Conservation (phyloP, 1,284 basidiomycete species). For the Sutorius eximius region DNA sequence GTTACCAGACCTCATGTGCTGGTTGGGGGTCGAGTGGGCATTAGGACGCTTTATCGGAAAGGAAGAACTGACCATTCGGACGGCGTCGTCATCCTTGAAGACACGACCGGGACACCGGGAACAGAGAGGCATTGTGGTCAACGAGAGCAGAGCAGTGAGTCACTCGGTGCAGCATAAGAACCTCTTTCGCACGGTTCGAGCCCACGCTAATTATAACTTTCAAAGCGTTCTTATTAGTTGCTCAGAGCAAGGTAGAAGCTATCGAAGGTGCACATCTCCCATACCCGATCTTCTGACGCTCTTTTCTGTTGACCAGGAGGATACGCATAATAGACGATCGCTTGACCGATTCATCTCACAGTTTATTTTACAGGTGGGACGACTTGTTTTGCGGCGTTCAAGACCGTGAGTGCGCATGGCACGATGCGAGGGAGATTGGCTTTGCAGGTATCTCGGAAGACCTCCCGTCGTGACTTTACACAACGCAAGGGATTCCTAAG, state of each 20-base stretch:
- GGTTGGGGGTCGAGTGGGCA: neutral
- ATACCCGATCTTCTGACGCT: neutral
- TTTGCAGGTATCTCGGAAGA: neutral
- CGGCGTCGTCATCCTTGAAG: conserved; percentile 9
- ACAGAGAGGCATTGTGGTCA: conserved; percentile 20
- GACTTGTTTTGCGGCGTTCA: neutral
- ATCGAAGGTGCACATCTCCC: no score
- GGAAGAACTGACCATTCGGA: conserved; percentile 20
- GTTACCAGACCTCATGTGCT: conserved; percentile 17
- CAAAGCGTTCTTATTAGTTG: no score
- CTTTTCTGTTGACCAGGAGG: neutral
- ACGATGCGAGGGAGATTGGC: neutral
- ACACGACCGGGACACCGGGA: conserved; percentile 15
- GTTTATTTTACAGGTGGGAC: conserved; percentile 9
- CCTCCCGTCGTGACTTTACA: neutral
- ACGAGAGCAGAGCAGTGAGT: neutral
- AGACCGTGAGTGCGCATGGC: neutral
- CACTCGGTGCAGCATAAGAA: neutral
- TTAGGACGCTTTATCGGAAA: neutral
- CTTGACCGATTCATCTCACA: conserved; percentile 8
- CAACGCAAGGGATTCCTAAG: neutral
- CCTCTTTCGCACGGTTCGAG: conserved; percentile 10
- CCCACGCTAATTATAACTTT: no score
- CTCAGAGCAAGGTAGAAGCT: no score
- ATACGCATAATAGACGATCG: conserved; percentile 8